Conservation (phyloP, 2,329 filamentous ascomycete genomes). For the Penicillium sp. region DNA sequence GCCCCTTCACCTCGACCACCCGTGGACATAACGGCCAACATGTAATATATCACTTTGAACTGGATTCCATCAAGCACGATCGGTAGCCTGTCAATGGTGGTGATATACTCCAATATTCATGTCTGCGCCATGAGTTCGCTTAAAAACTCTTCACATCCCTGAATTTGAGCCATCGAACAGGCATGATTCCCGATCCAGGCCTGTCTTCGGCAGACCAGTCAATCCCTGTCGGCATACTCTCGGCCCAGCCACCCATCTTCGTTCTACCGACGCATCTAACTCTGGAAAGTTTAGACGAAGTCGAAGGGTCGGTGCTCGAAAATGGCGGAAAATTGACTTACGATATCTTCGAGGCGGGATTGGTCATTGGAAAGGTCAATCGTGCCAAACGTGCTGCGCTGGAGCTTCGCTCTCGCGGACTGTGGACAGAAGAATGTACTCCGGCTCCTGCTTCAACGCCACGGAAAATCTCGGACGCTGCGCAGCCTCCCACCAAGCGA, state of each 20-base stretch:
- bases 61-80: too few relatives aligned
- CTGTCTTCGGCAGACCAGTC: not conserved
- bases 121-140: too few relatives aligned
- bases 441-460: not conserved
- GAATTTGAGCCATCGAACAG: not conserved
- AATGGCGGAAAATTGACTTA: constrained; percentile 65
- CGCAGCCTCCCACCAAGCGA: constrained; percentile 30
- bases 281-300: constrained; percentile 61
- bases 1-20: too few relatives aligned
- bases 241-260: constrained; percentile 64
- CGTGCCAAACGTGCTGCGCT: constrained; percentile 72
- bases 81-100: too few relatives aligned
- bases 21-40: too few relatives aligned
- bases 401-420: constrained; percentile 70
- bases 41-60: too few relatives aligned
- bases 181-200: not conserved
- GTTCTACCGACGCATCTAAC: constrained; percentile 72
- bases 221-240: constrained; percentile 27
- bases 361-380: constrained; percentile 74
- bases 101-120: too few relatives aligned
- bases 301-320: constrained; percentile 65
- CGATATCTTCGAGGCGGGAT: constrained; percentile 68
- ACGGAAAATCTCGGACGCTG: not conserved
- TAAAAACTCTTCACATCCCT: not conserved
- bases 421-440: constrained; percentile 51